Base-by-base conservation (phyloP, 495 filamentous ascomycete genomes). In the Chaetomidium leptoderma region DNA sequence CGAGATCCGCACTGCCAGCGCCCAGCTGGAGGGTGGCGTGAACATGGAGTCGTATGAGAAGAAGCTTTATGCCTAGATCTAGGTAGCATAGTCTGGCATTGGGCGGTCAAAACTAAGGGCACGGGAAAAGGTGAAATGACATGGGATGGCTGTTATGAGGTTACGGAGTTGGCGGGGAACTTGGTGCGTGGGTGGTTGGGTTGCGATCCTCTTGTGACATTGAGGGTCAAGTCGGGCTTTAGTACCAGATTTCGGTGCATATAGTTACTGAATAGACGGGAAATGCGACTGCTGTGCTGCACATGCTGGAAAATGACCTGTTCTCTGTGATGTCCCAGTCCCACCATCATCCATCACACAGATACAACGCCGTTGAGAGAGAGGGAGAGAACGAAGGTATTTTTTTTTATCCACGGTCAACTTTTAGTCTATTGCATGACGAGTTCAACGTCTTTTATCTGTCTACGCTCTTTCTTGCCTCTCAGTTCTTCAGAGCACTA, bases 41-140 rank as follows among this genome's bases (percentile, higher is more conserved):
- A 92, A 97, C 66, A 87, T 99, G 81, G 90, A 97, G 76, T 93
- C 87, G 72, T 97, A 93, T 72, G 95, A 96, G 78, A 99, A 97
- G 86, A 99, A 97, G 79, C 86, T 99, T 59, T 98, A 96, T 74
- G 88, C 91, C 58, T 96, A 87, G 53, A 45, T 32, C 58, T 96
- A 87, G 53, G 45, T 32, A 44, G 30, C 19, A 11, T 50, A 44
- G 36, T 55, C 53, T 60, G 43, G 45, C 40, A 52, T 35, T n/a
- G 43, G 17, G 9, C 19, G 39, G 11, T 32, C 24, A 30, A 45
- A 47, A 5, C 39, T 17, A 35, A 50, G 40, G 43, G 55, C 32
- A 47, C 29, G 24, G 23, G 16, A 52, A 8, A 37, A 46, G 11
- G 29, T 13, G 40, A 21, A 29, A 36, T 32, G 32, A 35, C 16